Conservation (phyloP, 352 stramenopile genomes). For the Phytophthora megakarya region DNA sequence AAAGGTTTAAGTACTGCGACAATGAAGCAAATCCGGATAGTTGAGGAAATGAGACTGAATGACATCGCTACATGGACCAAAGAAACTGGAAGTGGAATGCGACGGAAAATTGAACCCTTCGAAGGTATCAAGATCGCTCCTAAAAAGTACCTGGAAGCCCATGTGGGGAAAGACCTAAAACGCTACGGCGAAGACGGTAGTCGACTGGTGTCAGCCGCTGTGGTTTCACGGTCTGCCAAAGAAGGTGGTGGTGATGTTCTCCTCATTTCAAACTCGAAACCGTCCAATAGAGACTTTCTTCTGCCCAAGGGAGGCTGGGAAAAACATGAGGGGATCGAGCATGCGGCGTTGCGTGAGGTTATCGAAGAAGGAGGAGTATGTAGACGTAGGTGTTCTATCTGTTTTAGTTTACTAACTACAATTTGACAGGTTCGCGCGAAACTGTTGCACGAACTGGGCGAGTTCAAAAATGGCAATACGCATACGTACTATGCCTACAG, state of each 20-base stretch:
- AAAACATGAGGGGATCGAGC: not conserved
- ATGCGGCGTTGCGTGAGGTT: constrained; percentile 9
- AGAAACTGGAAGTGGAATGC: not conserved
- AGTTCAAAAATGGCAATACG: not conserved
- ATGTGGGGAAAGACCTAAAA: not conserved
- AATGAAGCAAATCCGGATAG: not conserved
- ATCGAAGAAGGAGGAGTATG: no score
- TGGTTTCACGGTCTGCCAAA: not conserved
- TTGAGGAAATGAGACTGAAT: constrained; percentile 1
- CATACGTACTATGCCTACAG: constrained; percentile 2
- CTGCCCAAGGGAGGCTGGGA: constrained; percentile 31
- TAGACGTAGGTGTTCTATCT: not conserved
- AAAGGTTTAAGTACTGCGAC: no score
- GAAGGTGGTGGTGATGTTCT: constrained; percentile 9
- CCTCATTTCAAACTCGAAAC: constrained; percentile 26
- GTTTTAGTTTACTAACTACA: not conserved
- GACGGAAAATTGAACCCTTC: constrained; percentile 3
- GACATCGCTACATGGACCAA: constrained; percentile 1
- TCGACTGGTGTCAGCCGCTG: not conserved
- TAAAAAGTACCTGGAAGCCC: not conserved
- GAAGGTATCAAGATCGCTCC: not conserved
- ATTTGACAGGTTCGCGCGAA: constrained; percentile 4
- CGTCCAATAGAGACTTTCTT: constrained; percentile 16
- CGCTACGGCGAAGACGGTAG: not conserved
- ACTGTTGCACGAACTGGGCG: not conserved